Percentiles rank a stretch among this genome's conserved stretches.
Evolutionary conservation across 257 asterid genomes (phyloP).

Genomic region (Solanum bukasovii): DNA sequence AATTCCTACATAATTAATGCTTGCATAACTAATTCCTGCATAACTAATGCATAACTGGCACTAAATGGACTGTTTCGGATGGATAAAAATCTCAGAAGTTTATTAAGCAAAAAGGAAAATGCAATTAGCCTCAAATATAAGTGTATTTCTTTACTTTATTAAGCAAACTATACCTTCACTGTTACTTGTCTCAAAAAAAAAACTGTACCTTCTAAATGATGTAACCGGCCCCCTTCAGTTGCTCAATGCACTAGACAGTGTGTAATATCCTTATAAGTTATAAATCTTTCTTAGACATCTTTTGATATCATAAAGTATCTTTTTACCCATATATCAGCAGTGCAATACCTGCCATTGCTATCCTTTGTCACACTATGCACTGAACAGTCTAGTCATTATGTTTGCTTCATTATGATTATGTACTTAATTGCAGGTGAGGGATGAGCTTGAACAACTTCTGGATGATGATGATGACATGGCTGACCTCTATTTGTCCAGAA

Average conservation of each 20-base stretch:
- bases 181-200: background rate
- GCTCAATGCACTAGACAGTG: background rate
- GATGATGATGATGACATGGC: constrained; percentile 98
- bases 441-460: constrained; percentile 93
- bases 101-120: background rate
- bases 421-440: constrained; percentile 60
- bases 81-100: background rate
- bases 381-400: background rate
- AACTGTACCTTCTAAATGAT: background rate
- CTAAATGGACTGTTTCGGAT: background rate
- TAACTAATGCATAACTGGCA: background rate
- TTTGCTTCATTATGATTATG: background rate
- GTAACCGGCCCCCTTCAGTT: background rate
- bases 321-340: background rate
- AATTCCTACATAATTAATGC: no score
- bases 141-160: background rate
- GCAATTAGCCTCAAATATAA: background rate
- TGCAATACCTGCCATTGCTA: background rate
- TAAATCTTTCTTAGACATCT: background rate
- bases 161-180: background rate
- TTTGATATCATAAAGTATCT: background rate
- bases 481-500: constrained; percentile 85
- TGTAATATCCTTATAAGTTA: background rate
- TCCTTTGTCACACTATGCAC: background rate
- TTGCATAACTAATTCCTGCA: no score